A percentile compares a stretch with the other conserved stretches of the same genome.
Conservation (phyloP, 2,329 filamentous ascomycete species). For the Diaporthe capsici region DNA sequence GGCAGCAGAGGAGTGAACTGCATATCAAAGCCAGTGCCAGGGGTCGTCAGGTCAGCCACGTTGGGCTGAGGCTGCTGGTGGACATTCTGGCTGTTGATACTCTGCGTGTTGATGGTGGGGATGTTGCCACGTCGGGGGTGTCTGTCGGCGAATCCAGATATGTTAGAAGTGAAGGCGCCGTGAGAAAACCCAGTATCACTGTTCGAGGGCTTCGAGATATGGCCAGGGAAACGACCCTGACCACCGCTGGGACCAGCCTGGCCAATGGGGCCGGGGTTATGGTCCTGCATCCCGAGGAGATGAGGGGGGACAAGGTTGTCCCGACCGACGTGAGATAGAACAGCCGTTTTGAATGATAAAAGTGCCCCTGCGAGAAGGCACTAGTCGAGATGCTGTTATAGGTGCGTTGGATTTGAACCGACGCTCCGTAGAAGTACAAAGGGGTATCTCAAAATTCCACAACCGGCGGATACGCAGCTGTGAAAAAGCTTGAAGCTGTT, state of each 20-base stretch:
- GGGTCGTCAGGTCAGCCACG: conserved; percentile 83
- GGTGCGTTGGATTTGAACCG: conserved; percentile 47
- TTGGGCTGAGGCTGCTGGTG: conserved; percentile 61
- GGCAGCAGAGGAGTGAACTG: conserved; percentile 97
- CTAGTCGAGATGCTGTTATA: conserved; percentile 51
- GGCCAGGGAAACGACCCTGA: conserved; percentile 75
- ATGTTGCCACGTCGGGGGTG: conserved; percentile 89
- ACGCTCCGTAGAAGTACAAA: conserved; percentile 39
- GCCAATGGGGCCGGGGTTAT: conserved; percentile 72
- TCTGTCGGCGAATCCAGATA: conserved; percentile 87
- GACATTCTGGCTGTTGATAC: conserved; percentile 62
- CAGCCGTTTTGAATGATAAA: conserved; percentile 82
- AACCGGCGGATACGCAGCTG: conserved; percentile 29
- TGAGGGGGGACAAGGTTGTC: conserved; percentile 90
- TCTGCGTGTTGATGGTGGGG: conserved; percentile 91
- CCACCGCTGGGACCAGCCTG: conserved; percentile 70
- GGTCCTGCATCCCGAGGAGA: conserved; percentile 92
- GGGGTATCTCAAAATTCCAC: conserved; percentile 43
- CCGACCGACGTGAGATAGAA: conserved; percentile 82
- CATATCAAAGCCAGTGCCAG: conserved; percentile 94
- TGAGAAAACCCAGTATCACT: conserved; percentile 93
- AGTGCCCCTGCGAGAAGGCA: conserved; percentile 68
- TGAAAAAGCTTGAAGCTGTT: conserved; percentile 34
- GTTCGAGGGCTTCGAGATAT: conserved; percentile 84
- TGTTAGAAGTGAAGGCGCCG: conserved; percentile 90